Conservation (phyloP, 768 basidiomycete species). For the Lactarius indigo region DNA sequence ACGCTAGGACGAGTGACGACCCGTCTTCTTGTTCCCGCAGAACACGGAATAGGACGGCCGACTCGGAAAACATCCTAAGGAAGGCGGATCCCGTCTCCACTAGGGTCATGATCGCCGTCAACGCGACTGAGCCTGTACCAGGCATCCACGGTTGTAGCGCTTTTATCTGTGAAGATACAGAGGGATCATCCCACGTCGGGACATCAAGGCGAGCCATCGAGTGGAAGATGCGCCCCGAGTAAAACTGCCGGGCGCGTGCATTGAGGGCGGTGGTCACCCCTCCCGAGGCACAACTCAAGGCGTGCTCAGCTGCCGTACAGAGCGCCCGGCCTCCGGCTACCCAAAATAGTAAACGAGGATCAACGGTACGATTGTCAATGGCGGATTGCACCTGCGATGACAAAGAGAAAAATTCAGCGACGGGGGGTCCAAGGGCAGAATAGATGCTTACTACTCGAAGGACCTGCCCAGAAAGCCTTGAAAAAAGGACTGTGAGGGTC, state of each 20-base stretch:
- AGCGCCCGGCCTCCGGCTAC: conserved; percentile 47
- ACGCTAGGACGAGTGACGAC: conserved; percentile 51
- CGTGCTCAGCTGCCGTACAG: conserved; percentile 46
- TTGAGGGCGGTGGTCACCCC: conserved; percentile 50
- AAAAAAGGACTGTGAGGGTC: not conserved
- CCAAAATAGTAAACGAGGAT: conserved; percentile 16
- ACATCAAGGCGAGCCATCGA: conserved; percentile 71
- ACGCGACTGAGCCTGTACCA: conserved; percentile 46
- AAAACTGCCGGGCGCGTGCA: conserved; percentile 54
- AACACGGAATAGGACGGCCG: conserved; percentile 56
- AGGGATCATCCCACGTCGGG: conserved; percentile 68
- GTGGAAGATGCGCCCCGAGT: conserved; percentile 59
- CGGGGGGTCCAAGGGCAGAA: not conserved
- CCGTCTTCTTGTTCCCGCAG: conserved; percentile 63
- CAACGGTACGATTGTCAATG: conserved; percentile 21
- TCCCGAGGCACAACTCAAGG: conserved; percentile 41
- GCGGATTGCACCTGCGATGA: conserved; percentile 15
- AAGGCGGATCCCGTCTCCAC: conserved; percentile 41
- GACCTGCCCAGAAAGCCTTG: conserved; percentile 18
- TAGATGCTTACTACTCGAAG: conserved; percentile 26
- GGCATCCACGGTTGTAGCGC: conserved; percentile 36
- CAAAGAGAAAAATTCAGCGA: not conserved
- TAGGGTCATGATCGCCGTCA: conserved; percentile 50
- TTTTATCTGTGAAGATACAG: conserved; percentile 62
- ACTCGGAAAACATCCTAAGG: conserved; percentile 53